Base-by-base conservation (phyloP, 305 asterid species). In the Fraxinus baroniana region DNA sequence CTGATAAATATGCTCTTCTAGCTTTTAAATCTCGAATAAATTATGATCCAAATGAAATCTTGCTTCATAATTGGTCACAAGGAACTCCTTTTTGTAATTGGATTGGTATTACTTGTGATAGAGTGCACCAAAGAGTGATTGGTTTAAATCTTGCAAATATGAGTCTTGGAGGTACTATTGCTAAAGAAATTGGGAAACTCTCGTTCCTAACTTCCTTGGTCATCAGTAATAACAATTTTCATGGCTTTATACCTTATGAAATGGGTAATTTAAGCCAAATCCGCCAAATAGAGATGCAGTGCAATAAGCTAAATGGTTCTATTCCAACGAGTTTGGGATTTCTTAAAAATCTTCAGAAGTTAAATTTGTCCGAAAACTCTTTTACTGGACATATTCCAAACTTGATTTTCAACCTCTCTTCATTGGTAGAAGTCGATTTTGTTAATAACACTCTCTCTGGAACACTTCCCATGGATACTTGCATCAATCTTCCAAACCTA, bases 41-140 rank as follows among this genome's bases (percentile, higher is more conserved):
- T 12, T 49, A 30, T 33, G 79, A 83, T 33, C 85, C 84, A 0
- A 49, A 49, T 30, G 22, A 10, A 39, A 30, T 78, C 3, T 22
- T 86, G 81, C 39, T 81, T 0, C 74, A 83, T 17, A 86, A 86
- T 22, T 83, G 89, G 88, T 74, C 83, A 15, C 81, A 20, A 2
- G 84, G 77, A 1, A 83, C 85, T 9, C 17, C 55, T 2, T 79
- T 83, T 36, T 79, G 84, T 39, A 44, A 39, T 30, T 85, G 80
- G 84, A 82, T 15, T 7, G 86, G 83, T 60, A 79, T 86, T 81
- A 80, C 62, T 0, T 80, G 41, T 28, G 62, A 82, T 3, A 7
- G 32, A 3, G 17, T 24, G 74, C 74, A 68, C 76, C 83, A 64
- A 0, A 22, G 82, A 17, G 86, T 83, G 3, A 71, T 4, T 0